phyloP scores from a whole-genome alignment of 495 filamentous ascomycete genomes.

The Penicillium roqueforti region DNA sequence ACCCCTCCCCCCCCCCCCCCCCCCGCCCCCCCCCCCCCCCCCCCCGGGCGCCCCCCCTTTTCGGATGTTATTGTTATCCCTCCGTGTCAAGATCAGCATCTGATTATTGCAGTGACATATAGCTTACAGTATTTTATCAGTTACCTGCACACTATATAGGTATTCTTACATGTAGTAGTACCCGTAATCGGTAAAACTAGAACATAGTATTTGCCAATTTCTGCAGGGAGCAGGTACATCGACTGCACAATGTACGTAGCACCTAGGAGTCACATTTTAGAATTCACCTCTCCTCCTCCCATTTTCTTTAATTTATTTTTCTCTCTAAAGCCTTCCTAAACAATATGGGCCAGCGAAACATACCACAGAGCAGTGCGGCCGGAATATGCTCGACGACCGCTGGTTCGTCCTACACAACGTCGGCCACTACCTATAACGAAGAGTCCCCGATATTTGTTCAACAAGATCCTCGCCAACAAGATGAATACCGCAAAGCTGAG shows the following conservation, averaged over 20 bases:
- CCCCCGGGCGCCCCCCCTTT: no score
- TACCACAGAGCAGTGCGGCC: neutral
- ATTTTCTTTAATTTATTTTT: neutral
- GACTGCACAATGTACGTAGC: slow-evolving; percentile 1
- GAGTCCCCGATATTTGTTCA: neutral
- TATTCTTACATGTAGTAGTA: neutral
- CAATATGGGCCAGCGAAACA: neutral
- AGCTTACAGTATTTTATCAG: neutral
- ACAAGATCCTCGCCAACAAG: neutral
- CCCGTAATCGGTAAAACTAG: neutral
- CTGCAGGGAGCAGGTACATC: slow-evolving; percentile 1
- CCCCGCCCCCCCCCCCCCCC: no score
- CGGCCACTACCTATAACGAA: neutral
- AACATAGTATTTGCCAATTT: neutral
- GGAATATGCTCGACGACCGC: neutral
- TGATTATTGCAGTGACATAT: neutral
- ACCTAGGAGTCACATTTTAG: neutral
- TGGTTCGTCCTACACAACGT: neutral
- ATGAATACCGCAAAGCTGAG: slow-evolving; percentile 1
- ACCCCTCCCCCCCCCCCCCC: no score
- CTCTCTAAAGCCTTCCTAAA: neutral
- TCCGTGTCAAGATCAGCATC: neutral
- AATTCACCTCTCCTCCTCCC: neutral
- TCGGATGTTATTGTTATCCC: neutral
- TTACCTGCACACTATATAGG: neutral